Base-by-base conservation (phyloP, 176 grass and related monocot species). In the Echinochloa phyllopogon region DNA sequence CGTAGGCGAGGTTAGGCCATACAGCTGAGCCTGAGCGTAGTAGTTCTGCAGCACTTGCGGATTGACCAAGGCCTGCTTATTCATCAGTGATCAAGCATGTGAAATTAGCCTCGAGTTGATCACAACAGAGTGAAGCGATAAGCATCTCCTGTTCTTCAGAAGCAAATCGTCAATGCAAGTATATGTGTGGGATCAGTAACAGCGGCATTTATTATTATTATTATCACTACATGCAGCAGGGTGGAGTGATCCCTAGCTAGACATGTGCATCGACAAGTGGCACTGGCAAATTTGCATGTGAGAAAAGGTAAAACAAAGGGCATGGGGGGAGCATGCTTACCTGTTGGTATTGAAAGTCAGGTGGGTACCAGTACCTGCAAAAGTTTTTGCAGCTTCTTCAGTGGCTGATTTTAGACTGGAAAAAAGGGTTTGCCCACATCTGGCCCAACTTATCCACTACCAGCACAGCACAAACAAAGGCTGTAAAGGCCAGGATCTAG, bases 291-390 rank as follows among this genome's bases (percentile, higher is more conserved):
- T 65, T 52, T 81, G 88, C 88, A 88, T 89, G 88, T 82, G 88
- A 86, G 49, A 41, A 85, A 85, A 85, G 52, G 52, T 60, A 27
- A 83, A 65, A n/a, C 77, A 74, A 56, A 84, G 58, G 56, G 74
- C 50, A 23, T 2, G 50, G n/a, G 27, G 21, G 72, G 73, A 45
- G 27, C 80, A 80, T 79, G 85, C 81, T 90, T 89, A 99, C 96
- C 83, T 94, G 96, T 63, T 79, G 93, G 84, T 96, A 99, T 70
- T 85, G 87, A 92, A 92, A 99, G 61, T 94, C 91, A 63, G 89
- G 67, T 60, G 96, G 91, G 86, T 94, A 92, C 83, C 91, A 74
- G 79, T 94, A 96, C 91, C 96, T 99, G 94, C 89, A 96, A 87
- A 87, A 81, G 17, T 77, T 79, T 4, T 38, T 56, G 79, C 20